Evolutionary conservation across 2,329 filamentous ascomycete species (phyloP).

Genomic region (Pseudogymnoascus sp.): DNA sequence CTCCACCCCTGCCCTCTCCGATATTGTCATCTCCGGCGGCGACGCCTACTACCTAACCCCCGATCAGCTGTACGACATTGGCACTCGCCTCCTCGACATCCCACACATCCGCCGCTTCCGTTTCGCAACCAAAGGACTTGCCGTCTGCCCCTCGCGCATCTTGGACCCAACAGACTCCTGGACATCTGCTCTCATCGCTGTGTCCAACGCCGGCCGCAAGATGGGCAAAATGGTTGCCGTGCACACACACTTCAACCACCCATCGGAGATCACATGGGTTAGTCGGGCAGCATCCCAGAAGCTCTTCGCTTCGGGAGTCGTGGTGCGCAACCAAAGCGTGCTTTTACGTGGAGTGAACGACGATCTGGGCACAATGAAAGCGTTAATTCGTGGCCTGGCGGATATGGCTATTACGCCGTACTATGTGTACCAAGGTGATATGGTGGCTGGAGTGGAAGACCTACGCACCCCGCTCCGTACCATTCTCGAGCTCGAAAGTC

Average conservation of each 20-base stretch:
- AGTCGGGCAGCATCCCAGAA: slow-evolving; percentile 41
- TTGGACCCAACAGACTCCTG: slow-evolving; percentile 44
- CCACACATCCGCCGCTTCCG: slow-evolving; percentile 51
- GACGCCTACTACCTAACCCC: slow-evolving; percentile 50
- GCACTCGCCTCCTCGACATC: slow-evolving; percentile 45
- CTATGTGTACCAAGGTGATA: slow-evolving; percentile 58
- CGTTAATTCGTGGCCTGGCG: slow-evolving; percentile 44
- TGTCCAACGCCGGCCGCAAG: slow-evolving; percentile 41
- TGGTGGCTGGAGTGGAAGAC: slow-evolving; percentile 52
- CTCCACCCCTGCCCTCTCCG: slow-evolving; percentile 38
- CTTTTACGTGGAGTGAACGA: slow-evolving; percentile 53
- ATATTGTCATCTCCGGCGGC: slow-evolving; percentile 55
- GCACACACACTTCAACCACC: slow-evolving; percentile 59
- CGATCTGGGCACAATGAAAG: slow-evolving; percentile 41
- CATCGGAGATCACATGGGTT: slow-evolving; percentile 53
- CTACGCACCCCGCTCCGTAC: slow-evolving; percentile 51
- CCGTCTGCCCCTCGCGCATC: slow-evolving; percentile 48
- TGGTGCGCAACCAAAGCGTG: slow-evolving; percentile 52
- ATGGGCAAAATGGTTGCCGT: slow-evolving; percentile 52
- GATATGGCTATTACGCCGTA: slow-evolving; percentile 49
- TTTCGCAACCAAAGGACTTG: slow-evolving; percentile 53
- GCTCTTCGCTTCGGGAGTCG: slow-evolving; percentile 42
- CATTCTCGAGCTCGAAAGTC: slow-evolving; percentile 47
- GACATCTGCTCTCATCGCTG: slow-evolving; percentile 41
- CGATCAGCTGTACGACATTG: slow-evolving; percentile 44